Evolutionary conservation across 179 eudicot species (phyloP), one percentile per base, ranked within the genome.

Genomic region (Silene noctiflora): DNA sequence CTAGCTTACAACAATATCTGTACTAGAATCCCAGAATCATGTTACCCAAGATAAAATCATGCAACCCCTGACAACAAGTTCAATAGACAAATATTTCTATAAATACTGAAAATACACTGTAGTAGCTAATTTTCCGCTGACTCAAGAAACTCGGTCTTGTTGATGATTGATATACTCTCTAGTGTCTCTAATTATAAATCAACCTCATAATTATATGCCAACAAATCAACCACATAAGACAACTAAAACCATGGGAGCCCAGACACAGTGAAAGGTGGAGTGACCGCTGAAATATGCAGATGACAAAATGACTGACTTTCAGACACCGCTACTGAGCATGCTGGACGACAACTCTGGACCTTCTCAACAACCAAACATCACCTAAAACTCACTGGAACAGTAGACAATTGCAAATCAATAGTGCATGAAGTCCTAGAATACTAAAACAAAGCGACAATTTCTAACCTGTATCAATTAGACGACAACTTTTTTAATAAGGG

Each of bases 311-410:
- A 93, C 97, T 80, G 95, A 94, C 92, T 88, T 88, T 91, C 92
- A 86, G 89, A 91, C 89, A 90, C 87, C 97, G 87, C 89, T 80
- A 93, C 90, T 88, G 96, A 91, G 94, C 95, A 89, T 68, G 94
- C 96, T 87, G 97, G 90, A 94, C 89, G 93, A 91, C 89, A 83
- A 90, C 93, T 86, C 91, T 93, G 96, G 91, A 94, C 98, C 94
- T 92, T 90, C 90, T 89, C 86, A 88, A 87, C 87, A 88, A 88
- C 82, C 87, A 87, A 82, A 94, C 90, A 89, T 78, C 86, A 85
- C 90, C 92, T 94, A 92, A 92, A 77, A 92, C 98, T 94, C 98
- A 92, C 98, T 94, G 98, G 98, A 94, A 92, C 96, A 94, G 89
- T 89, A 94, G 91, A 94, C 85, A 91, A 84, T 79, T 75, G 73